Evolutionary conservation across 768 basidiomycete species (phyloP).

Genomic region (Suillus placidus): DNA sequence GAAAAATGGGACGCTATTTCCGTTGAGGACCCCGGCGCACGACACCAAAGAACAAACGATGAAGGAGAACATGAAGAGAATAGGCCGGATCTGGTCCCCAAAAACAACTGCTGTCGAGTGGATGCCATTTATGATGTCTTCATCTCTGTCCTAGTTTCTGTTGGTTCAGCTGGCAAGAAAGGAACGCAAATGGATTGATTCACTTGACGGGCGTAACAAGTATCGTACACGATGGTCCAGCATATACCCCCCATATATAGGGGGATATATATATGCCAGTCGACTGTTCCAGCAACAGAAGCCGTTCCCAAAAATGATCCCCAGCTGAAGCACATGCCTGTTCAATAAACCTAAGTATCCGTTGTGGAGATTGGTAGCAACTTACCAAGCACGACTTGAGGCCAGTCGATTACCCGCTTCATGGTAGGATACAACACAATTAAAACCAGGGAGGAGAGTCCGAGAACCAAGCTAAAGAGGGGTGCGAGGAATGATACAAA

Average conservation of each 20-base stretch:
- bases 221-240: background rate
- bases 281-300: background rate
- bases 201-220: background rate
- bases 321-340: constrained; percentile 3
- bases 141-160: constrained; percentile 67
- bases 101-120: constrained; percentile 78
- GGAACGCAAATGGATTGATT: background rate
- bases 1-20: constrained; percentile 31
- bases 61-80: constrained; percentile 55
- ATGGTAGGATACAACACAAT: constrained; percentile 27
- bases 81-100: constrained; percentile 56
- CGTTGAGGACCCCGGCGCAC: constrained; percentile 54
- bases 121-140: constrained; percentile 72
- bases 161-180: constrained; percentile 53
- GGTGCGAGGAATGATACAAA: background rate
- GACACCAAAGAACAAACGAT: constrained; percentile 53
- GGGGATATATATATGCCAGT: background rate
- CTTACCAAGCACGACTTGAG: constrained; percentile 33
- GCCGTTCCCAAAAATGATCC: background rate
- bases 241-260: background rate
- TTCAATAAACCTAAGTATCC: background rate
- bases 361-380: constrained; percentile 7
- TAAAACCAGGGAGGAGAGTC: background rate
- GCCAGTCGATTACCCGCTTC: constrained; percentile 32
- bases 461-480: constrained; percentile 3